phyloP scores from a whole-genome alignment of 352 stramenopile genomes.

The Phytophthora pseudosyringae region DNA sequence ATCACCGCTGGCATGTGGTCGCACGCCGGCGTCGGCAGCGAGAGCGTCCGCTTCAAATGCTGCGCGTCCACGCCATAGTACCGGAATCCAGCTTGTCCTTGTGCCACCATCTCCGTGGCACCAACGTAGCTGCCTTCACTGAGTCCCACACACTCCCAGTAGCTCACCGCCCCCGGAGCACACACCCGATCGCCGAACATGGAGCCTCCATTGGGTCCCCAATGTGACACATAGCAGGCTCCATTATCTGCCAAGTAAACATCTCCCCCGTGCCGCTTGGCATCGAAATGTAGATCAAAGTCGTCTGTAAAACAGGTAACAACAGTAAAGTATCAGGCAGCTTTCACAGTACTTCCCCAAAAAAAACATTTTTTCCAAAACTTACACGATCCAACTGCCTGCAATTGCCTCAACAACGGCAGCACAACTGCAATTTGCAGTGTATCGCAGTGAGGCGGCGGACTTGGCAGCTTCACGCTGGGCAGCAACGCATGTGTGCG shows the following conservation, averaged over 20 bases:
- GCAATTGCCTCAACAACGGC: conserved; percentile 53
- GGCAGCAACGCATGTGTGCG: conserved; percentile 35
- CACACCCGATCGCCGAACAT: conserved; percentile 63
- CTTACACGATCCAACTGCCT: conserved; percentile 61
- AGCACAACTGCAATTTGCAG: conserved; percentile 48
- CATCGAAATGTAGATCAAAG: conserved; percentile 62
- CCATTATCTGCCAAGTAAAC: conserved; percentile 51
- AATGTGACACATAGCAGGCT: conserved; percentile 51
- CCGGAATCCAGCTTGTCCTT: conserved; percentile 40
- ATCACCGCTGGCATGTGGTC: conserved; percentile 79
- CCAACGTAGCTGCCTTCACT: conserved; percentile 70
- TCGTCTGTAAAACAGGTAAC: conserved; percentile 30
- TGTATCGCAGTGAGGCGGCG: conserved; percentile 29
- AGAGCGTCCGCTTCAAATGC: conserved; percentile 52
- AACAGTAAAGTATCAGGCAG: background rate
- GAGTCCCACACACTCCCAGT: conserved; percentile 73
- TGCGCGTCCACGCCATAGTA: conserved; percentile 52
- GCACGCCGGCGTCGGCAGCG: conserved; percentile 57
- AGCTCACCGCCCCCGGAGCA: conserved; percentile 49
- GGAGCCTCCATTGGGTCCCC: conserved; percentile 47
- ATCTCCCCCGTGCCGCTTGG: conserved; percentile 42
- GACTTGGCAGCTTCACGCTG: conserved; percentile 31
- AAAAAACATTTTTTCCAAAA: conserved; percentile 8
- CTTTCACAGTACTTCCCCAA: background rate
- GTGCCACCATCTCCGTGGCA: conserved; percentile 45